phyloP scores from a whole-genome alignment of 225 moss, liverwort and hornwort genomes.

The Polytrichum commune region DNA sequence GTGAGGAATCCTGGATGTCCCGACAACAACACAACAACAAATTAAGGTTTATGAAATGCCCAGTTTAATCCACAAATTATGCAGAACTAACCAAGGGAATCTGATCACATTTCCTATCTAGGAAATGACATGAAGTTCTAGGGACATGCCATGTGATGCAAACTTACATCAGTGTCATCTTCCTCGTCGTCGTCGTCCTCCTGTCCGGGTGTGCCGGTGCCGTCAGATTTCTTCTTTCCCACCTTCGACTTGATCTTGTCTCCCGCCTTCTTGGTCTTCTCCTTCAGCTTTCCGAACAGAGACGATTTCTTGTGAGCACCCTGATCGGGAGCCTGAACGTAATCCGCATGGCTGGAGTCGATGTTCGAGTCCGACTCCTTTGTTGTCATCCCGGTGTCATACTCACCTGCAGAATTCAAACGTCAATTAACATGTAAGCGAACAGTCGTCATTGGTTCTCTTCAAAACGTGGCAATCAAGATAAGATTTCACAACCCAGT shows the following conservation, averaged over 20 bases:
- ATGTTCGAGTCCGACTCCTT: constrained; percentile 7
- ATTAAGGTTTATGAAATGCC: no score
- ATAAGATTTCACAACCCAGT: no score
- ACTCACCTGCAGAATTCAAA: constrained; percentile 4
- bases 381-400: constrained; percentile 6
- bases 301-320: neutral
- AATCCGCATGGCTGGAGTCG: constrained; percentile 1
- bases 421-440: no score
- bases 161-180: constrained; percentile 9
- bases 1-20: no score
- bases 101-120: no score
- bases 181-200: constrained; percentile 14
- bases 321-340: neutral
- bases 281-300: constrained; percentile 30
- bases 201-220: neutral
- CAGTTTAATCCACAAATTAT: no score
- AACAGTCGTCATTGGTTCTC: neutral
- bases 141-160: no score
- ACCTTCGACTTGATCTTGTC: constrained; percentile 30
- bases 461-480: no score
- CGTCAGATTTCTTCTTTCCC: constrained; percentile 8
- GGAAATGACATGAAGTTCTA: no score
- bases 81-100: no score
- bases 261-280: constrained; percentile 30
- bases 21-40: no score